phyloP scores from a whole-genome alignment of 768 basidiomycete species.

The Tephrocybe rancida region DNA sequence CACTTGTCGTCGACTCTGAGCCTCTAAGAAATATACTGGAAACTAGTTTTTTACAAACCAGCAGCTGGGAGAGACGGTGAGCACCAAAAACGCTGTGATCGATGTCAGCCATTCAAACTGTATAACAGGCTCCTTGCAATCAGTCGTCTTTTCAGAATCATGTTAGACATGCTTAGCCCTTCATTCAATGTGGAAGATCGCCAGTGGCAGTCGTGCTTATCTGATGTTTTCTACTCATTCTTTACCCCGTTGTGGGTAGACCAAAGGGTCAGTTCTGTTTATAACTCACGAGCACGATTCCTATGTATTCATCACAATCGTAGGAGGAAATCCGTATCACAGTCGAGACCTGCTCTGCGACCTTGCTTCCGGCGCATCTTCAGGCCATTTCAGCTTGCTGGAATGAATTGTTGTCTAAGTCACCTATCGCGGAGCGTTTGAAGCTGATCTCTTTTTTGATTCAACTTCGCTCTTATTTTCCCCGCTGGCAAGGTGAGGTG shows the following conservation, averaged over 20 bases:
- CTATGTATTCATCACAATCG: background rate
- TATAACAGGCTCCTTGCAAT: slow-evolving; percentile 50
- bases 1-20: slow-evolving; percentile 63
- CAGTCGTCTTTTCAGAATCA: slow-evolving; percentile 61
- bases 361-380: slow-evolving; percentile 66
- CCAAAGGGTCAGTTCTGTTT: slow-evolving; percentile 43
- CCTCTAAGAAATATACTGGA: slow-evolving; percentile 58
- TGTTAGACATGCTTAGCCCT: slow-evolving; percentile 67
- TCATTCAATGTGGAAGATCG: slow-evolving; percentile 62
- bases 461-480: slow-evolving; percentile 70
- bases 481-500: slow-evolving; percentile 61
- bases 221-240: slow-evolving; percentile 59
- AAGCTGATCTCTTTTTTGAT: slow-evolving; percentile 64
- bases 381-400: slow-evolving; percentile 68
- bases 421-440: slow-evolving; percentile 58
- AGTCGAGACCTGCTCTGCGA: slow-evolving; percentile 57
- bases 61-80: slow-evolving; percentile 56
- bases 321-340: slow-evolving; percentile 75
- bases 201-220: slow-evolving; percentile 68
- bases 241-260: slow-evolving; percentile 69
- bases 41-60: slow-evolving; percentile 34
- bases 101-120: background rate
- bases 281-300: background rate
- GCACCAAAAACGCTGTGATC: slow-evolving; percentile 8
- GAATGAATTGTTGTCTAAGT: slow-evolving; percentile 59